These are phyloP conservation scores for Filobasidium floriforme DNA, from an alignment of 768 basidiomycete genomes.

Conservation along the genomic window DNA sequence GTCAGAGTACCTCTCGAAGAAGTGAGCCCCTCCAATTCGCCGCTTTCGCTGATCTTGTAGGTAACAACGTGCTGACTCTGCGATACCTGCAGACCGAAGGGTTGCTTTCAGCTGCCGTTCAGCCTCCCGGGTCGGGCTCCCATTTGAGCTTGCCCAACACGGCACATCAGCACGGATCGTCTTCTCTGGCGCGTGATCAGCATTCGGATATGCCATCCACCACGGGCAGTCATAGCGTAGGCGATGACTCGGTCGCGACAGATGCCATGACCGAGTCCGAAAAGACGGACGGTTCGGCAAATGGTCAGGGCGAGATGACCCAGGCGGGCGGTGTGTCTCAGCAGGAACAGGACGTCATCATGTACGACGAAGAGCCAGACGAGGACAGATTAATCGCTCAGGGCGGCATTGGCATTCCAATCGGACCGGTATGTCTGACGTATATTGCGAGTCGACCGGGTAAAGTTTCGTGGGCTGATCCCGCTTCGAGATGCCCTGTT, in stretches of 20 bases:
- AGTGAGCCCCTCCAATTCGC: conserved; percentile 8
- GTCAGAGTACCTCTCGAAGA: conserved; percentile 15
- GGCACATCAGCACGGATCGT: conserved; percentile 46
- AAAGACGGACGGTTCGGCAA: conserved; percentile 47
- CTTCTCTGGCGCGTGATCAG: conserved; percentile 34
- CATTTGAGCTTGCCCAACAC: conserved; percentile 40
- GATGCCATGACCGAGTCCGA: conserved; percentile 33
- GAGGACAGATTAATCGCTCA: conserved; percentile 81
- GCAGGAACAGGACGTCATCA: conserved; percentile 35
- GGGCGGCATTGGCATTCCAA: conserved; percentile 89
- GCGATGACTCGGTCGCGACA: conserved; percentile 21
- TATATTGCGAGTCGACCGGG: background rate
- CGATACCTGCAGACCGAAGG: conserved; percentile 56
- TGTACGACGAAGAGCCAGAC: conserved; percentile 57
- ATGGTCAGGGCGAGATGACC: conserved; percentile 62
- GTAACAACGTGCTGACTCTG: no score
- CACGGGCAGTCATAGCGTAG: conserved; percentile 4
- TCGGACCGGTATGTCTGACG: conserved; percentile 65
- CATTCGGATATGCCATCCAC: conserved; percentile 45
- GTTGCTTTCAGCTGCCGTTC: conserved; percentile 82
- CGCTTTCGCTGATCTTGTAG: background rate
- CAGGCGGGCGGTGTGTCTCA: conserved; percentile 53
- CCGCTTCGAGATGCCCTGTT: background rate
- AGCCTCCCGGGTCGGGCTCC: conserved; percentile 74
- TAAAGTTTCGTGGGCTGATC: background rate